Percentiles rank a stretch among this genome's conserved stretches.
Evolutionary conservation across 2,329 filamentous ascomycete species (phyloP).

Genomic region (Exophiala bonariae): DNA sequence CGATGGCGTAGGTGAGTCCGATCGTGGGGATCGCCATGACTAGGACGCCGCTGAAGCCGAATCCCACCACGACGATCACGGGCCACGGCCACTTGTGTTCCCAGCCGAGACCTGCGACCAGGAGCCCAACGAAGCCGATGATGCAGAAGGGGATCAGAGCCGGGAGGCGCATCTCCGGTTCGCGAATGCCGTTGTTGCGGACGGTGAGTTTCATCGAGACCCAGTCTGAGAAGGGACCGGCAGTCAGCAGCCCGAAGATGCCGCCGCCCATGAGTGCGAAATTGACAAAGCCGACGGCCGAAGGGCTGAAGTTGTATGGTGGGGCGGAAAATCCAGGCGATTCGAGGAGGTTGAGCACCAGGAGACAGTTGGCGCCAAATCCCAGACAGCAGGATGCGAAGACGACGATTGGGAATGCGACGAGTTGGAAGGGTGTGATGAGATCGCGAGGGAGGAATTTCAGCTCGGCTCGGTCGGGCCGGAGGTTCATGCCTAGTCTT

Average conservation of each 20-base stretch:
- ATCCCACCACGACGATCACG: constrained; percentile 58
- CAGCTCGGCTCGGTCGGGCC: constrained; percentile 24
- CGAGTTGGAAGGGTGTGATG: constrained; percentile 61
- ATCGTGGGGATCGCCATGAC: constrained; percentile 61
- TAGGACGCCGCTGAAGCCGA: constrained; percentile 55
- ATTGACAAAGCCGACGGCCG: constrained; percentile 56
- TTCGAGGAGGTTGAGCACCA: constrained; percentile 60
- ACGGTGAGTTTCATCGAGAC: constrained; percentile 51
- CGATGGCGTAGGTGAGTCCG: constrained; percentile 58
- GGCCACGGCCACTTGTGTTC: constrained; percentile 54
- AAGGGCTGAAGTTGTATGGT: constrained; percentile 53
- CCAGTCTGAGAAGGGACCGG: constrained; percentile 58
- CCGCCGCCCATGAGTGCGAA: constrained; percentile 57
- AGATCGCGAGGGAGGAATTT: constrained; percentile 49
- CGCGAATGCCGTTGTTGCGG: constrained; percentile 55
- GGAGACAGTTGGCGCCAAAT: constrained; percentile 57
- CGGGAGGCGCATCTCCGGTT: constrained; percentile 58
- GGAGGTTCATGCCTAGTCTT: no score
- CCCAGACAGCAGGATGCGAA: constrained; percentile 61
- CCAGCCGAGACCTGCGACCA: constrained; percentile 54
- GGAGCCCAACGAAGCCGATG: constrained; percentile 57
- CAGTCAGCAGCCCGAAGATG: constrained; percentile 54
- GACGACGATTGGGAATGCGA: constrained; percentile 62
- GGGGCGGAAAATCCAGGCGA: constrained; percentile 54
- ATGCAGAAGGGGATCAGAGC: constrained; percentile 58